Percentiles rank a stretch among this genome's conserved stretches.
These are phyloP conservation scores for Carex littledalei DNA, from an alignment of 176 grass and related monocot genomes.

Conservation along the genomic window DNA sequence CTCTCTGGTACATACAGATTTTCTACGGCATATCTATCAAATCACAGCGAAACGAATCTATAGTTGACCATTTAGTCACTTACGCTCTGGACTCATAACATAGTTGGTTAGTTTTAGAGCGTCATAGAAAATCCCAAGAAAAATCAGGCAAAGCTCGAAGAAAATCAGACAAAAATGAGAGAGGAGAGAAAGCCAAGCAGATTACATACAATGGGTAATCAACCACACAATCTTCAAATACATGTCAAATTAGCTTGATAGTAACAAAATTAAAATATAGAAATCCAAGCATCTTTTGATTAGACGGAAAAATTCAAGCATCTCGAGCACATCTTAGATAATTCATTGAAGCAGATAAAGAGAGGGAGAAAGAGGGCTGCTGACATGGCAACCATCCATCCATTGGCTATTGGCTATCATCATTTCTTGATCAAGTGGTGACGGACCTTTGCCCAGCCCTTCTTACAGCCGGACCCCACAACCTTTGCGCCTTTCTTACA, in stretches of 20 bases:
- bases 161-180: no score
- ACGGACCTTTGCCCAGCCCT: slow-evolving; percentile 32
- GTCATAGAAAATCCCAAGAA: no score
- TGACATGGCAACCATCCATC: background rate
- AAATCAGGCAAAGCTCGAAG: no score
- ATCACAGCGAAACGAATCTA: no score
- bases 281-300: background rate
- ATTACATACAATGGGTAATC: background rate
- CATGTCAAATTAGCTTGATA: background rate
- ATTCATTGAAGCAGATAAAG: background rate
- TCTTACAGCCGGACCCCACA: slow-evolving; percentile 29
- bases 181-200: no score
- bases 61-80: no score
- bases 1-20: no score
- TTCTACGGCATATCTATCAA: no score
- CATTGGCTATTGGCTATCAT: background rate
- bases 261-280: background rate
- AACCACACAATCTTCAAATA: background rate
- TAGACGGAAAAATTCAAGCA: background rate
- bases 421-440: slow-evolving; percentile 19
- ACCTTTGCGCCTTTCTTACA: slow-evolving; percentile 34
- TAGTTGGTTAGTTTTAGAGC: no score
- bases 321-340: background rate
- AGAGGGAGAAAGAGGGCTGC: background rate
- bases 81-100: no score